These are phyloP conservation scores for Globisporangium abappressorium DNA, from an alignment of 352 stramenopile genomes.

Conservation along the genomic window DNA sequence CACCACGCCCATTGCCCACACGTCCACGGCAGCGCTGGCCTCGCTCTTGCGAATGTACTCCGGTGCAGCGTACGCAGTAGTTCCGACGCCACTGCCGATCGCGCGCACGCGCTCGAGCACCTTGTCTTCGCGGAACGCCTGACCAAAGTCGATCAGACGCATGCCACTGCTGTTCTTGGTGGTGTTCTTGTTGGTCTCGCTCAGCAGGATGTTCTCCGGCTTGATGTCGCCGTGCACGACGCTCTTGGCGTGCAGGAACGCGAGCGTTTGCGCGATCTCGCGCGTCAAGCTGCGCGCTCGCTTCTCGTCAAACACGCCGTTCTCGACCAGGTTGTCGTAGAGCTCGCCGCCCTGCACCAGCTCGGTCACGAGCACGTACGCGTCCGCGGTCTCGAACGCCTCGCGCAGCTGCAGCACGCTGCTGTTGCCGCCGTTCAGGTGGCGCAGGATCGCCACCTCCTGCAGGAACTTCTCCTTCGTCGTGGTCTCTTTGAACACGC, in stretches of 20 bases:
- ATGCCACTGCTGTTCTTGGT: slow-evolving; percentile 25
- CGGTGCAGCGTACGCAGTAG: slow-evolving; percentile 38
- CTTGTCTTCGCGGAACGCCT: slow-evolving; percentile 50
- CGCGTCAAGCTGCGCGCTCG: slow-evolving; percentile 30
- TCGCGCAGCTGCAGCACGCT: slow-evolving; percentile 49
- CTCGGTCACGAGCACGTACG: slow-evolving; percentile 59
- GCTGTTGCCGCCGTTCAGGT: slow-evolving; percentile 33
- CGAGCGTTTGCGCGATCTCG: slow-evolving; percentile 35
- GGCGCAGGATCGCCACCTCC: slow-evolving; percentile 46
- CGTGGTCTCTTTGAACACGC: slow-evolving; percentile 42
- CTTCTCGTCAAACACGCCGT: slow-evolving; percentile 39
- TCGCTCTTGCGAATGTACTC: slow-evolving; percentile 33
- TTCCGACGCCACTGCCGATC: slow-evolving; percentile 24
- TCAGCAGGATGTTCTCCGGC: slow-evolving; percentile 77
- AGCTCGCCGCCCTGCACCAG: slow-evolving; percentile 47
- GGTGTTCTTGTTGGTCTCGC: slow-evolving; percentile 16
- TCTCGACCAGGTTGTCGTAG: slow-evolving; percentile 44
- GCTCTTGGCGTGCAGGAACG: slow-evolving; percentile 73
- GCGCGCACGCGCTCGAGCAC: slow-evolving; percentile 1
- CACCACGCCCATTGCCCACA: slow-evolving; percentile 58
- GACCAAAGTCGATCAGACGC: slow-evolving; percentile 73
- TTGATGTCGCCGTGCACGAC: slow-evolving; percentile 83
- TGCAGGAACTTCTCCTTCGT: slow-evolving; percentile 49
- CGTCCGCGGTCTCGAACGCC: slow-evolving; percentile 53
- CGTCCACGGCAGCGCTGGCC: slow-evolving; percentile 40